These are phyloP conservation scores for Voacanga thouarsii DNA, from an alignment of 257 asterid species.

Conservation along the genomic window DNA sequence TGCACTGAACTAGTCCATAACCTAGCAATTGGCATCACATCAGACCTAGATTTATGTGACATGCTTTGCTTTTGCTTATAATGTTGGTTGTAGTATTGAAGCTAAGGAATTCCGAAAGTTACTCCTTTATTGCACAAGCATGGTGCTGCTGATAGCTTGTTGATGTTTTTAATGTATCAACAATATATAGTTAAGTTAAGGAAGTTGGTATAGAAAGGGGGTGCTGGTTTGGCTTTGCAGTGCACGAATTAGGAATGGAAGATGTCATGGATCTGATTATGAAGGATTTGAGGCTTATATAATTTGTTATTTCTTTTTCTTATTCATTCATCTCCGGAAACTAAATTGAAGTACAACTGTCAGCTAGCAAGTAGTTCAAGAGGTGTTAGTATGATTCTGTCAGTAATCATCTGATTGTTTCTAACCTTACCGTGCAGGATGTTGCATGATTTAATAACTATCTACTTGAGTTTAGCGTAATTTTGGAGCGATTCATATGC, in stretches of 20 bases:
- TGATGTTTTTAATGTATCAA: conserved; percentile 19
- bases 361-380: not conserved
- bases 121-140: conserved; percentile 15
- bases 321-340: not conserved
- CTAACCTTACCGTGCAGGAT: not conserved
- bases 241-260: conserved; percentile 22
- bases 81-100: conserved; percentile 9
- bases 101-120: conserved; percentile 20
- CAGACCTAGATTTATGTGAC: conserved; percentile 9
- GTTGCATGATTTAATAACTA: no score
- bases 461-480: not conserved
- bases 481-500: not conserved
- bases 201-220: conserved; percentile 12
- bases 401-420: not conserved
- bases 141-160: conserved; percentile 15
- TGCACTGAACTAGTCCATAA: conserved; percentile 10
- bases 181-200: conserved; percentile 10
- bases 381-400: not conserved
- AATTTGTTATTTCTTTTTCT: not conserved
- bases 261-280: conserved; percentile 5
- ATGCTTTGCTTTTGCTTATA: conserved; percentile 19
- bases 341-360: not conserved
- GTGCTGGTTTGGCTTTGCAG: conserved; percentile 20
- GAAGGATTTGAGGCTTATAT: conserved; percentile 19
- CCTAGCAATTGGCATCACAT: conserved; percentile 3